Conservation (phyloP, 805 yeast species). For the Wickerhamomyces tratensis region DNA sequence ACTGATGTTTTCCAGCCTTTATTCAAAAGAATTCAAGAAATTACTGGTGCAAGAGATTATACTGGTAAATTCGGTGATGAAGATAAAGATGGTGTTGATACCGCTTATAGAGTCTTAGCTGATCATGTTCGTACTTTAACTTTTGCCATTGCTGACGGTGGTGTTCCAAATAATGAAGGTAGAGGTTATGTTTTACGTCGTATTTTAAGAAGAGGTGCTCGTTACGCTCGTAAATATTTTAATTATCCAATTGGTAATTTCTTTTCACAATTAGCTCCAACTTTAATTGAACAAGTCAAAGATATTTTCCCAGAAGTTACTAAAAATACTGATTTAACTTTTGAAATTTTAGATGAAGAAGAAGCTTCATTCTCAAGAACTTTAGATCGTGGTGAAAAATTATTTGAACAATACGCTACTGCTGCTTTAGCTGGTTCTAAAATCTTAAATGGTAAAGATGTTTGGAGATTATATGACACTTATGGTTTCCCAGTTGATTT, state of each 20-base stretch:
- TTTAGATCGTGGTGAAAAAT: constrained; percentile 93
- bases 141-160: constrained; percentile 96
- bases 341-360: constrained; percentile 92
- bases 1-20: constrained; percentile 94
- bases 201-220: constrained; percentile 94
- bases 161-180: constrained; percentile 98
- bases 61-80: constrained; percentile 89
- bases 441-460: constrained; percentile 84
- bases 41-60: constrained; percentile 88
- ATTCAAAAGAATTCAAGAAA: constrained; percentile 77
- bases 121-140: constrained; percentile 97
- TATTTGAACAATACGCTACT: constrained; percentile 87
- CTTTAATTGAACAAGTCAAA: constrained; percentile 78
- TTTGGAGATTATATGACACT: constrained; percentile 97
- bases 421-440: constrained; percentile 69
- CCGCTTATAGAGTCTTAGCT: constrained; percentile 96
- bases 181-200: constrained; percentile 97
- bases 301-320: constrained; percentile 89
- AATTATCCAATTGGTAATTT: constrained; percentile 91
- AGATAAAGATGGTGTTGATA: constrained; percentile 90
- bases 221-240: constrained; percentile 94
- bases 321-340: constrained; percentile 60
- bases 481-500: constrained; percentile 99
- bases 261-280: constrained; percentile 87
- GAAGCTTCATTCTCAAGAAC: constrained; percentile 93